Base-by-base conservation (phyloP, 768 basidiomycete genomes). In the Tylopilus rubrobrunneus region DNA sequence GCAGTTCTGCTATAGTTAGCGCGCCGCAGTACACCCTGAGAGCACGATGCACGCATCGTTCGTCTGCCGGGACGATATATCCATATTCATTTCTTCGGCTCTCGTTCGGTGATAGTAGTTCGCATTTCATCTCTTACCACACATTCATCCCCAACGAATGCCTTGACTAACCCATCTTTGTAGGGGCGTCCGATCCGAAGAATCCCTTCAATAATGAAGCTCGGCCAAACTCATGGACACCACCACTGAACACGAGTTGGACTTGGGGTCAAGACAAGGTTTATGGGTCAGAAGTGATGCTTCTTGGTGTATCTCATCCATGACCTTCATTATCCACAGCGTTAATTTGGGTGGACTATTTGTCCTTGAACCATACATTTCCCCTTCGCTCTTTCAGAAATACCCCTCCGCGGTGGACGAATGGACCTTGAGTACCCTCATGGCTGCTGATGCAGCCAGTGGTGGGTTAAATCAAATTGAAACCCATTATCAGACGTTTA, bases 401-500 rank as follows among this genome's bases (percentile, higher is more conserved):
- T 87, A 86, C 66, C 73, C 77, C 10, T 66, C 71, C 5, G 71
- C 78, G 9, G 66, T 75, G 15, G 87, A 90, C 58, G 87, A 90
- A 66, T 88, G 77, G 78, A 84, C 83, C 3, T 76, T 90, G 53
- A 84, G 80, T 53, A 66, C 71, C 49, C 78, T 82, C 15, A 85
- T 92, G 82, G 78, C 82, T 5, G 78, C 76, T 42, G 86, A 86
- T 65, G 78, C 78, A n/a, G 73, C 77, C 7, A 75, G 69, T 19
- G 85, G 86, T n/a, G 83, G 84, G 7, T 65, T 86, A n/a, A 71
- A 74, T 53, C 83, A 80, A 70, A 74, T 95, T 46, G 84, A 85
- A 62, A 71, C 83, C 39, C 91, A 94, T 70, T 94, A 93, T 66
- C 74, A 79, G 54, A 90, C 87, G 5, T 94, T 92, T 71, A 84